Conservation (phyloP, 768 basidiomycete genomes). For the Mycena capillaripes region DNA sequence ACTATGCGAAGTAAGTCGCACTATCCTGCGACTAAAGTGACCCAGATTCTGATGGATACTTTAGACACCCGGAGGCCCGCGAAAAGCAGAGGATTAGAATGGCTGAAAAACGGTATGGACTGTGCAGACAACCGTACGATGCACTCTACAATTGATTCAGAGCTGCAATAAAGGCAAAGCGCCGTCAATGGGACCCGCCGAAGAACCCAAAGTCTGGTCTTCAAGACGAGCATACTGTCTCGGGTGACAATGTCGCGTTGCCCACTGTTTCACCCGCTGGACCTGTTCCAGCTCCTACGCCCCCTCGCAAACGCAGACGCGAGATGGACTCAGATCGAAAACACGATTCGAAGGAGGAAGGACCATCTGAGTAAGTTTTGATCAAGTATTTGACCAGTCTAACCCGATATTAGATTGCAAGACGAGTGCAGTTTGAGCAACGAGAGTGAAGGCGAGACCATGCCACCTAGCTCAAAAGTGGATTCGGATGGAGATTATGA, state of each 20-base stretch:
- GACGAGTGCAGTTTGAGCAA: too few relatives aligned
- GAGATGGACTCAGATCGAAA: too few relatives aligned
- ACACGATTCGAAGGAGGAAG: too few relatives aligned
- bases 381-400: too few relatives aligned
- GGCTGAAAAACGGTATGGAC: constrained; percentile 3
- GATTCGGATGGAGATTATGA: background rate
- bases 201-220: background rate
- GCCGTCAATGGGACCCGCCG: background rate
- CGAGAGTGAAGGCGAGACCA: too few relatives aligned
- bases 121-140: background rate
- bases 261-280: too few relatives aligned
- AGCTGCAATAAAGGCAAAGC: background rate
- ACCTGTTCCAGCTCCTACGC: too few relatives aligned
- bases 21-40: background rate
- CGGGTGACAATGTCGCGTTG: background rate
- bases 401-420: too few relatives aligned
- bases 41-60: background rate
- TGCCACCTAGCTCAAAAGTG: too few relatives aligned
- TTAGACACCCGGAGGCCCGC: constrained; percentile 1
- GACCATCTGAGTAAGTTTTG: too few relatives aligned
- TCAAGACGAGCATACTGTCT: background rate
- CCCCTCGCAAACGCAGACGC: too few relatives aligned
- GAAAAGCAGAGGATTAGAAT: background rate
- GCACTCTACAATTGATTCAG: background rate
- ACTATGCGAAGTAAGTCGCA: background rate